A percentile compares a stretch with the other conserved stretches of the same genome.
Evolutionary conservation across 2,329 filamentous ascomycete species (phyloP).

Genomic region (Botrytis squamosa): DNA sequence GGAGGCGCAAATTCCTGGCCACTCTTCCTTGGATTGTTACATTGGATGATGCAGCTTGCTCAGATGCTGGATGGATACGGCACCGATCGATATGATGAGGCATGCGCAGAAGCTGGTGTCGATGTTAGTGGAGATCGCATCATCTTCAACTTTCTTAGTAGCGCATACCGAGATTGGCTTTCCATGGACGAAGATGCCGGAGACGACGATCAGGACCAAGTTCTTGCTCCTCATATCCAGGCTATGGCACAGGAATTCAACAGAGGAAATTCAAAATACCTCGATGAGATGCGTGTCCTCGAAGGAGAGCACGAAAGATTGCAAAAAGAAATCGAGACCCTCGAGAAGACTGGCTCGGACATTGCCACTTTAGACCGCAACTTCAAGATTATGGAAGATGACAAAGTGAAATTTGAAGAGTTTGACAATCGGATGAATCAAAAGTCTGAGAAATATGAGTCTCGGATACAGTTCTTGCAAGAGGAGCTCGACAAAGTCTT

Average conservation of each 20-base stretch:
- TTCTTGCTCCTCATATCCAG: conserved; percentile 80
- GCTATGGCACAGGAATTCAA: conserved; percentile 88
- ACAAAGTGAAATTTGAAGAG: conserved; percentile 90
- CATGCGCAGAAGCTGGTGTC: conserved; percentile 81
- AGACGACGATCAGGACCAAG: conserved; percentile 77
- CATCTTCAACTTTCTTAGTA: conserved; percentile 87
- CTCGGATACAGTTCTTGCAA: conserved; percentile 76
- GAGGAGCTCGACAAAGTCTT: conserved; percentile 80
- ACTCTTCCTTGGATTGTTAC: conserved; percentile 86
- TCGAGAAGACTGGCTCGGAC: conserved; percentile 83
- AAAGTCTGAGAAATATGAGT: conserved; percentile 86
- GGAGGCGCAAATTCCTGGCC: conserved; percentile 92
- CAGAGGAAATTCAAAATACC: conserved; percentile 77
- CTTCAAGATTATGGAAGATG: conserved; percentile 91
- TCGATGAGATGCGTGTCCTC: conserved; percentile 78
- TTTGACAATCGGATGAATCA: conserved; percentile 85
- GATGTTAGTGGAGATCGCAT: conserved; percentile 89
- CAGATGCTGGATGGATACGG: conserved; percentile 88
- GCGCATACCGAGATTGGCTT: conserved; percentile 91
- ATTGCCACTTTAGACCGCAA: conserved; percentile 81
- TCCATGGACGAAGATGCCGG: conserved; percentile 85
- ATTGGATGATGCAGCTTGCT: conserved; percentile 99
- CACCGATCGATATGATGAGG: conserved; percentile 79
- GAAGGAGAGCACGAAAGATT: conserved; percentile 83
- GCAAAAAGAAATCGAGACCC: conserved; percentile 80